Evolutionary conservation across 352 stramenopile genomes (phyloP).

Genomic region (Phytopythium sindhum): DNA sequence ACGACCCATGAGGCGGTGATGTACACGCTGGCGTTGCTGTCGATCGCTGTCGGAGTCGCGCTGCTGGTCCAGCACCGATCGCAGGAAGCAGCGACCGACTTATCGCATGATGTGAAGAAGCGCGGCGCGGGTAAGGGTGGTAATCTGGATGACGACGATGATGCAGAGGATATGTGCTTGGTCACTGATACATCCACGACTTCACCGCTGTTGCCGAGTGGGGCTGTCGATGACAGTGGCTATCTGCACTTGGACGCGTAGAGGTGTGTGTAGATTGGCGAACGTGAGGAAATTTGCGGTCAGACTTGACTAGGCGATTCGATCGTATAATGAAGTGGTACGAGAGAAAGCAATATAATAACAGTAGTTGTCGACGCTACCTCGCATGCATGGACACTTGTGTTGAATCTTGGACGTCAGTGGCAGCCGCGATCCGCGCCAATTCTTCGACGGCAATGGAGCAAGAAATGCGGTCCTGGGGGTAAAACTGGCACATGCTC

Average conservation of each 20-base stretch:
- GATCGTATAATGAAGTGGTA: too few relatives aligned
- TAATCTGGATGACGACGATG: conserved; percentile 15
- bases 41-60: conserved; percentile 62
- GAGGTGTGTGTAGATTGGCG: background rate
- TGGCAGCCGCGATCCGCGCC: too few relatives aligned
- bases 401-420: background rate
- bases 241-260: conserved; percentile 50
- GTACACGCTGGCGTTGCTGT: conserved; percentile 71
- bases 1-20: conserved; percentile 52
- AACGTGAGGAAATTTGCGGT: too few relatives aligned
- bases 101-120: conserved; percentile 10
- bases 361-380: too few relatives aligned
- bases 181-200: conserved; percentile 65
- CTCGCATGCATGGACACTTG: background rate
- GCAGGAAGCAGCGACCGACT: conserved; percentile 9
- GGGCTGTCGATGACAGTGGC: conserved; percentile 39
- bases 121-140: conserved; percentile 17
- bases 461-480: background rate
- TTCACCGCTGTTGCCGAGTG: conserved; percentile 48
- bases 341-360: too few relatives aligned
- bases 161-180: conserved; percentile 54
- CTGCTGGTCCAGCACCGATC: conserved; percentile 71
- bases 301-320: too few relatives aligned
- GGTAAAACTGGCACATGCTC: background rate
- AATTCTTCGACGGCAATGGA: too few relatives aligned